Base-by-base conservation (phyloP, 768 basidiomycete genomes). In the Leccinum rimulosum region DNA sequence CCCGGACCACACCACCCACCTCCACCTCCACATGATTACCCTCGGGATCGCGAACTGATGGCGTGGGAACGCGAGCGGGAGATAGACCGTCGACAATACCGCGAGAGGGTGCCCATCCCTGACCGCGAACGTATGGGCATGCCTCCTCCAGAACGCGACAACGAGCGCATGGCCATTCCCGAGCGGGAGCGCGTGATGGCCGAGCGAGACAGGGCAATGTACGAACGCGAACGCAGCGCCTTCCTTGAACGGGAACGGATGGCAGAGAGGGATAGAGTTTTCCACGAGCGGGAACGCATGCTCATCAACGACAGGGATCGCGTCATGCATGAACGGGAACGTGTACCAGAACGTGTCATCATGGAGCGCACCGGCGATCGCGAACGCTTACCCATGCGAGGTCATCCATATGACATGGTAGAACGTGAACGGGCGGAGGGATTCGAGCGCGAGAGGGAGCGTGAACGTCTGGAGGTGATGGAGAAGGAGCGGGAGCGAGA, bases 371-470 rank as follows among this genome's bases (percentile, higher is more conserved):
- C 63, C 7, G 49, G 63, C 27, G 72, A 75, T 56, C 70, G 68
- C 17, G 70, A 70, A 12, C 70, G 64, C 28, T 45, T 59, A 3
- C 47, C 64, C 14, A 57, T 70, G 62, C 70, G 67, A 40, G 56
- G 61, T 8, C 60, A 68, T 22, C 60, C 60, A 6, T 63, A 57
- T 25, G 68, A 70, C 15, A 33, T 64, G 45, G 25, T 52, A n/a
- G 71, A 70, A 53, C 70, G 67, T 10, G 71, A 72, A 47, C 70
- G 66, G 8, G 63, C 59, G 45, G 69, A 68, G 7, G 66, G 64
- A 25, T 69, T 70, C 27, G 75, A 78, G 14, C 67, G 74, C 12
- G 76, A 74, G 45, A 59, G 75, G 38, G 74, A 76, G 19, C 65
- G 66, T 14, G 76, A 74, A 47, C 63, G 66, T 19, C 58, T 66